Conservation (phyloP, 208 protist genomes). For the Leishmania gerbilli region DNA sequence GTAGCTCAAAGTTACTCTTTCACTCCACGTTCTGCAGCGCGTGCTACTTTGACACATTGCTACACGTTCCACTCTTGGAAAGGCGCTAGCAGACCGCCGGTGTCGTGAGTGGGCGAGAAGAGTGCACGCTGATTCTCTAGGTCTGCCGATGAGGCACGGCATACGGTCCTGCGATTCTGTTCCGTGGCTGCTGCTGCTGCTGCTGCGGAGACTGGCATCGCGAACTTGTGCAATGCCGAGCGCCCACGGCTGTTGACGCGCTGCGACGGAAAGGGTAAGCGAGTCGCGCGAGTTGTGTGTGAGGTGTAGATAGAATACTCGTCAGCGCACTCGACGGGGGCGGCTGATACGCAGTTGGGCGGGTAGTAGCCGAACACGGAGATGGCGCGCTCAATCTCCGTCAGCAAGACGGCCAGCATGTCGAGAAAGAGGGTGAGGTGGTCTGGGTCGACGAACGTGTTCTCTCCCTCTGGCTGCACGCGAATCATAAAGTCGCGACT, state of each 20-base stretch:
- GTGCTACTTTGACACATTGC: too few species aligned
- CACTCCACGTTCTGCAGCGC: neutral
- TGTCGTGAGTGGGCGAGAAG: slow-evolving; percentile 56
- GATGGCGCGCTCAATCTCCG: slow-evolving; percentile 24
- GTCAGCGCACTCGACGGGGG: neutral
- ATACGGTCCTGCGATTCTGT: neutral
- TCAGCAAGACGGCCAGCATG: slow-evolving; percentile 9
- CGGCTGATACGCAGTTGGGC: slow-evolving; percentile 12
- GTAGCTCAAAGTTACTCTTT: neutral
- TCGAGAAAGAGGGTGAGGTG: slow-evolving; percentile 19
- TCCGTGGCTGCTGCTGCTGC: slow-evolving; percentile 10
- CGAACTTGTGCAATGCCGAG: slow-evolving; percentile 6
- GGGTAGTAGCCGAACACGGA: slow-evolving; percentile 29
- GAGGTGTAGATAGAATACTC: neutral
- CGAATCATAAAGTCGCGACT: slow-evolving; percentile 29
- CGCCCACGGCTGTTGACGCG: slow-evolving; percentile 8
- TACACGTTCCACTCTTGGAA: slow-evolving; percentile 44
- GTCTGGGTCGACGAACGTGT: slow-evolving; percentile 14
- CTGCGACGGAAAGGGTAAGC: slow-evolving; percentile 8
- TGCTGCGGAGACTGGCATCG: neutral
- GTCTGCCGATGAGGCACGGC: slow-evolving; percentile 19
- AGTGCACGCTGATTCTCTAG: slow-evolving; percentile 35
- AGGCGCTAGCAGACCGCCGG: slow-evolving; percentile 39
- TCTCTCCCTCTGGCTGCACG: slow-evolving; percentile 24
- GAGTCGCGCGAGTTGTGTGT: neutral